Evolutionary conservation across 2,329 filamentous ascomycete genomes (phyloP), one percentile per base, ranked within the genome.

Genomic region (Gnomoniopsis sp.): DNA sequence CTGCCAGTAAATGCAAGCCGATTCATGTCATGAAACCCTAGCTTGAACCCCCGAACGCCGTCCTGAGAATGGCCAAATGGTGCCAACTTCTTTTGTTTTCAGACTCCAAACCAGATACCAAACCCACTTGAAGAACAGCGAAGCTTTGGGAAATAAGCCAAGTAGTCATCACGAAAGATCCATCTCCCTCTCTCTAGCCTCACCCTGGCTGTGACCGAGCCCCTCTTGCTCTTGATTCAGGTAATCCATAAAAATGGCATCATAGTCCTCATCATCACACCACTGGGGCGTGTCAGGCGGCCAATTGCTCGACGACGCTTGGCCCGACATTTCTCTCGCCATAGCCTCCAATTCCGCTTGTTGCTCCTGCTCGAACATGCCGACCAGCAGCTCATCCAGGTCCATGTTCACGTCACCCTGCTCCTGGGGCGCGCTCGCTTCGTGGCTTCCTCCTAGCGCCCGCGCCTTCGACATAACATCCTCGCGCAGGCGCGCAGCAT

Each of bases 181-280:
- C 73, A 81, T 81, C 41, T 77, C 71, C 34, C 77, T 72, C 22
- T 72, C 73, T 2, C 66, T 62, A 26, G 64, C 59, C 55, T 65
- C 60, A 30, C 52, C 54, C 53, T 63, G 58, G 11, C 49, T 41
- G 7, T 60, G 64, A 48, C 65, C 60, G 4, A 54, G 49, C 14
- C 71, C 67, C 49, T 66, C 59, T 15, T 71, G 67, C 50, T 79
- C 74, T 61, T 79, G 72, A n/a, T 81, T 77, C 53, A 85, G 71
- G 41, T 90, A 69, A 64, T 90, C 85, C 75, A 84, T 82, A 69
- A 96, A 88, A 11, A 87, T 71, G 49, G 78, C 73, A 63, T 88
- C 85, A 65, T 86, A 88, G 47, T 86, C 84, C 15, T 80, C 80
- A 49, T 86, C 83, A 54, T 87, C 84, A 1, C 75, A 79, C 34